Percentiles rank a stretch among this genome's conserved stretches.
phyloP scores from a whole-genome alignment of 2,329 filamentous ascomycete species.

The Trichoderma sp. region DNA sequence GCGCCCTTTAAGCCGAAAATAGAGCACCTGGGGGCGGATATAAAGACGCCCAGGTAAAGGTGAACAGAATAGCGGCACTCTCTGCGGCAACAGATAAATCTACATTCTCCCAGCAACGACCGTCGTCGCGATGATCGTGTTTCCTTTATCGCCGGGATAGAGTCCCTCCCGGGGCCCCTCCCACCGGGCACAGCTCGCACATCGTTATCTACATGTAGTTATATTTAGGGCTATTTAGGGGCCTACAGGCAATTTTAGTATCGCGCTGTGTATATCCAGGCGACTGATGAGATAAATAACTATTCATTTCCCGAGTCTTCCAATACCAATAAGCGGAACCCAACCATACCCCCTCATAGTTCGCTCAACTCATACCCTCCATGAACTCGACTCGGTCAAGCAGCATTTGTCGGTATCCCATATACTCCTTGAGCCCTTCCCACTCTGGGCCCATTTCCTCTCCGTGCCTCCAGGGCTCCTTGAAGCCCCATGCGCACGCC shows the following conservation, averaged over 20 bases:
- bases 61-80: too few relatives aligned
- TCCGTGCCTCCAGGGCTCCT: slow-evolving; percentile 72
- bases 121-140: too few relatives aligned
- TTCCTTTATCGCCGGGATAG: too few relatives aligned
- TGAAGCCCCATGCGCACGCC: slow-evolving; percentile 88
- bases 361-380: slow-evolving; percentile 71
- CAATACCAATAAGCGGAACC: not conserved
- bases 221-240: too few relatives aligned
- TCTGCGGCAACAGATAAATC: too few relatives aligned
- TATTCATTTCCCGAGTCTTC: not conserved
- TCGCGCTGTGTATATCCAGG: not conserved
- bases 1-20: too few relatives aligned
- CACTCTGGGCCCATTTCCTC: slow-evolving; percentile 92
- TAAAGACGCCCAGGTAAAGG: too few relatives aligned
- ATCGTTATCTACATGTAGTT: too few relatives aligned
- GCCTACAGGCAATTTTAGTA: not conserved
- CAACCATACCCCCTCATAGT: not conserved
- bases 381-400: slow-evolving; percentile 86
- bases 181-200: too few relatives aligned
- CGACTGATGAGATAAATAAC: not conserved
- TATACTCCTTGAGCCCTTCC: slow-evolving; percentile 80
- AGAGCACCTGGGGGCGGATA: too few relatives aligned
- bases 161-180: too few relatives aligned
- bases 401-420: slow-evolving; percentile 81
- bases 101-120: too few relatives aligned